Evolutionary conservation across 1,284 basidiomycete species (phyloP).

Genomic region (Microstroma glucosiphilum): DNA sequence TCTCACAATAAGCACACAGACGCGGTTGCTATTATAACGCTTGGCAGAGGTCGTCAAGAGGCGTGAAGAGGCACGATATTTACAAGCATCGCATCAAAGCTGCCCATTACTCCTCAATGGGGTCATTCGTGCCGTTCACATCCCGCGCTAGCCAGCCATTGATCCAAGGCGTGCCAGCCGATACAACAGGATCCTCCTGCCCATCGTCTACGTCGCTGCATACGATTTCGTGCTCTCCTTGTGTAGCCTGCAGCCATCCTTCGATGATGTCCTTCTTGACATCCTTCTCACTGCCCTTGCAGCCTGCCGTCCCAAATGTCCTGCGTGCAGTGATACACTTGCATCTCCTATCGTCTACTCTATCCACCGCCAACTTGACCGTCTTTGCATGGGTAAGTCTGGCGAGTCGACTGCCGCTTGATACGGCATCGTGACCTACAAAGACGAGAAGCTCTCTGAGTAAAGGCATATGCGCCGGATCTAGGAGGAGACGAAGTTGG

Average conservation of each 20-base stretch:
- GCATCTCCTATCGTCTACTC: not conserved
- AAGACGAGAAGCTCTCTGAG: not conserved
- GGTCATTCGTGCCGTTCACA: not conserved
- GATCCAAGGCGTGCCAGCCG: not conserved
- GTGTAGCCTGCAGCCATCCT: not conserved
- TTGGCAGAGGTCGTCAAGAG: too few relatives aligned
- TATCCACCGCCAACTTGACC: not conserved
- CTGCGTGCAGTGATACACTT: not conserved
- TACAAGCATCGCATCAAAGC: too few relatives aligned
- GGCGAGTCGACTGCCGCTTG: not conserved
- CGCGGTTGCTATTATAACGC: too few relatives aligned
- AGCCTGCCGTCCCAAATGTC: not conserved
- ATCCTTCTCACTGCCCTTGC: not conserved
- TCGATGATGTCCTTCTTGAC: not conserved
- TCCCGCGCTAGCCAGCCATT: constrained; percentile 1
- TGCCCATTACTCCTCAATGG: not conserved
- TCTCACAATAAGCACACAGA: too few relatives aligned
- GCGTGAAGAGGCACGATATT: too few relatives aligned
- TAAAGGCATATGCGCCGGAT: not conserved
- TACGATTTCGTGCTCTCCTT: not conserved
- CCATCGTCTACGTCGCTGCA: too few relatives aligned
- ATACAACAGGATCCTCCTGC: not conserved
- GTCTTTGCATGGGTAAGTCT: not conserved
- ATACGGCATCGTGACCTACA: not conserved
- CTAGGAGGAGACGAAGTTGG: not conserved